Conservation (phyloP, 1,139 yeast species). For the Blastobotrys elegans region DNA sequence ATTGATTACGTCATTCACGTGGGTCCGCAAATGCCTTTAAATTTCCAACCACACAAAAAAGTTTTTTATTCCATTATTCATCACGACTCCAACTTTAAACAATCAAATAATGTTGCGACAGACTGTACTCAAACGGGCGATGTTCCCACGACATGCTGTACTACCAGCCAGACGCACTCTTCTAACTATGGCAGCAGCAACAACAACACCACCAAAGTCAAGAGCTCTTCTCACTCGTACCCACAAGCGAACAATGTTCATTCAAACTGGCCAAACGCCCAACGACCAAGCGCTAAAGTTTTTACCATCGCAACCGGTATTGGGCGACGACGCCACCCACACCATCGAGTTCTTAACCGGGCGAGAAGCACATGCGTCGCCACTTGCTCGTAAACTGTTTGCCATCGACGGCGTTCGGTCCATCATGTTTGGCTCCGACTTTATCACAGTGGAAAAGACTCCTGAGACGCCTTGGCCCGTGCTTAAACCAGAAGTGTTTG, state of each 20-base stretch:
- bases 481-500: conserved; percentile 83
- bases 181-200: no score
- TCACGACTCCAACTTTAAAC: no score
- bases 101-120: no score
- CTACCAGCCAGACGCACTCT: no score
- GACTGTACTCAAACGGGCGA: no score
- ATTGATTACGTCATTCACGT: no score
- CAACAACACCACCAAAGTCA: no score
- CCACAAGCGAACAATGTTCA: conserved; percentile 29
- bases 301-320: conserved; percentile 61
- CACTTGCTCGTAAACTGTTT: conserved; percentile 75
- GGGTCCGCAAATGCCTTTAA: no score
- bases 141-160: no score
- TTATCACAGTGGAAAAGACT: conserved; percentile 78
- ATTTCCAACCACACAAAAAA: no score
- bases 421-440: conserved; percentile 82
- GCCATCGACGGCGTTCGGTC: conserved; percentile 81
- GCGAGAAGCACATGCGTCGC: conserved; percentile 68
- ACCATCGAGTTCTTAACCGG: conserved; percentile 64
- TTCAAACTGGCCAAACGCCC: conserved; percentile 73
- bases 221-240: no score
- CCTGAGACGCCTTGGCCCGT: conserved; percentile 58
- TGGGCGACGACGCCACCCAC: conserved; percentile 43
- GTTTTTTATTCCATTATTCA: no score
- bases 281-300: conserved; percentile 90